Evolutionary conservation across 129 eudicot genomes (phyloP), one percentile per base, ranked within the genome.

Genomic region (Chrysanthemum seticuspe): DNA sequence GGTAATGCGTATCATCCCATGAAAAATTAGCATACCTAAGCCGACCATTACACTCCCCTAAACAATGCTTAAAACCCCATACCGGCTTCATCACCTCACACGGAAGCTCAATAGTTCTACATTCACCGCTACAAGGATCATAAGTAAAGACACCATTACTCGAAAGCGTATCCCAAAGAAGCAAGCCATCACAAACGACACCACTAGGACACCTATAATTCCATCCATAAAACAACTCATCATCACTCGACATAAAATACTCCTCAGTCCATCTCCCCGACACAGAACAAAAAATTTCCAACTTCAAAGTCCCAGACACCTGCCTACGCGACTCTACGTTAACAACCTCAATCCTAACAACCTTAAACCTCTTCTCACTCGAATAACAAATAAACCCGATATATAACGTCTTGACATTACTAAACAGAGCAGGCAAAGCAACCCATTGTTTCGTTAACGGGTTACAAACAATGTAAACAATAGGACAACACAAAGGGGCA

Each of bases 71-170:
- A 18, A 57, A 66, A 75, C 73, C 73, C 79, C 79, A 75, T 2
- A 66, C 67, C 10, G 79, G 79, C 25, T 75, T 75, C 56, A 57
- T 40, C 25, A 75, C 27, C 79, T 75, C 79, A 14, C 10, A 15
- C 57, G 79, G 79, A 56, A 75, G 67, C 67, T 75, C 79, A 45
- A 75, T 25, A 5, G 73, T 75, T 52, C 48, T 75, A 75, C 79
- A 75, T 27, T 75, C 79, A 56, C 67, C 66, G 3, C 57, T 75
- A 34, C 15, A 54, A n/a, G 73, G 73, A 45, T 75, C 79, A 23
- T 65, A 75, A 4, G 79, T 75, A n/a, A 75, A 75, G 45, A 75
- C 58, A 13, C 79, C 79, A 65, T 64, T 40, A 48, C 29, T 75
- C 8, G 79, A 75, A 65, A 75, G 79, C 3, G 73, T 66, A 45